phyloP scores from a whole-genome alignment of 768 basidiomycete species.

The Tubosaeta brunneosetosa region DNA sequence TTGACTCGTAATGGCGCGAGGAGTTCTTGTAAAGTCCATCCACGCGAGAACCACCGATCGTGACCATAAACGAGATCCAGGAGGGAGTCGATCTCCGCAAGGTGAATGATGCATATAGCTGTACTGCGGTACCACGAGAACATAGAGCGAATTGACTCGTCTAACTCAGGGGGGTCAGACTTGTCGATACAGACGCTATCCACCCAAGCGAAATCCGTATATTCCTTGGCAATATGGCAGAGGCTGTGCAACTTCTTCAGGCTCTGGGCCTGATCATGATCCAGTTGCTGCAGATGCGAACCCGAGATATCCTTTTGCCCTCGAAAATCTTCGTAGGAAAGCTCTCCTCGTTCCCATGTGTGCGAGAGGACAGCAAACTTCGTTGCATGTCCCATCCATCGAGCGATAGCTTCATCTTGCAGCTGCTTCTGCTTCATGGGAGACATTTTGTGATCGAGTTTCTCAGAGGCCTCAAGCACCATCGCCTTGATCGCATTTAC shows the following conservation, averaged over 20 bases:
- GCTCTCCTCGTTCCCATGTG: background rate
- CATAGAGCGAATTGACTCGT: constrained; percentile 6
- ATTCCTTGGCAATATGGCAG: background rate
- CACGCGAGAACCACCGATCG: background rate
- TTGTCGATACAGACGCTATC: constrained; percentile 1
- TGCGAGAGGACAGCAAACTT: background rate
- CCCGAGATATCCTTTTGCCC: background rate
- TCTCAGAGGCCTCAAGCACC: background rate
- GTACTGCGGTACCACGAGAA: constrained; percentile 1
- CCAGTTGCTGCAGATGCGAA: background rate
- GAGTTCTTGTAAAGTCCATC: constrained; percentile 3
- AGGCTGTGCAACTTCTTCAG: background rate
- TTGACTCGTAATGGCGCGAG: background rate
- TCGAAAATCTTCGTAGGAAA: background rate
- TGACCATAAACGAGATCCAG: background rate
- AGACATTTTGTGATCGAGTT: background rate
- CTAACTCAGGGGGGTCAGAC: background rate
- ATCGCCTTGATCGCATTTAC: background rate
- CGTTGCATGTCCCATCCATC: background rate
- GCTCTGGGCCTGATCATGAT: background rate
- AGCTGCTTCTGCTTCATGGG: background rate
- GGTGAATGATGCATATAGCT: background rate
- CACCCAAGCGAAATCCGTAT: background rate
- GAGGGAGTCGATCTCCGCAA: background rate
- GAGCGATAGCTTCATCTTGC: background rate